Evolutionary conservation across 305 asterid genomes (phyloP).

Genomic region (Fraxinus ornus): DNA sequence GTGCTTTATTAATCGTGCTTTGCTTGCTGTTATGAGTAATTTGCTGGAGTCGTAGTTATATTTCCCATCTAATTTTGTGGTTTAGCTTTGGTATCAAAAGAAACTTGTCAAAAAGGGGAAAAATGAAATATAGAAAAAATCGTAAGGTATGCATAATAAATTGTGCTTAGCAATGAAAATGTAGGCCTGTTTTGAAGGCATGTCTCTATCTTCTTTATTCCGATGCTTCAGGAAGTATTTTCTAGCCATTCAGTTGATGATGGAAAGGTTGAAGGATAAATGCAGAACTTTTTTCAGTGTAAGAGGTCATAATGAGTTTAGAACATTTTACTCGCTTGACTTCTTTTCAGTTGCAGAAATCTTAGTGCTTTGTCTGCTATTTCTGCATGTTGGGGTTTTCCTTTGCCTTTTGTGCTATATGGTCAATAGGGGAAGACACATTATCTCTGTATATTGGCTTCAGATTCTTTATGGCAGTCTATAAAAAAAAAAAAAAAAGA

Average conservation of each 20-base stretch:
- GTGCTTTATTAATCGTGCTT: conserved; percentile 26
- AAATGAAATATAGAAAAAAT: conserved; percentile 3
- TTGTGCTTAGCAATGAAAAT: conserved; percentile 38
- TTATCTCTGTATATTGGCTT: neutral
- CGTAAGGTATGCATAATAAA: conserved; percentile 28
- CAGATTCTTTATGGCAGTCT: neutral
- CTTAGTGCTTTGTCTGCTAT: conserved; percentile 7
- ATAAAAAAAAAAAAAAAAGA: neutral
- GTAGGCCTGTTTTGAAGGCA: conserved; percentile 38
- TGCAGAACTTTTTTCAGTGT: conserved; percentile 40
- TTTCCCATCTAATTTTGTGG: conserved; percentile 23
- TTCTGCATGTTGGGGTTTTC: conserved; percentile 11
- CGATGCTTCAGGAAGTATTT: conserved; percentile 34
- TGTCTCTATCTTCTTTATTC: conserved; percentile 34
- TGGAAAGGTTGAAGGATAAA: conserved; percentile 46
- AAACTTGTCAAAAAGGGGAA: neutral
- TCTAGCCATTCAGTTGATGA: conserved; percentile 30
- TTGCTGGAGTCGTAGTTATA: conserved; percentile 20
- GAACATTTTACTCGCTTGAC: neutral
- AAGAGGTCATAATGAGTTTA: conserved; percentile 38
- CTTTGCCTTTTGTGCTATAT: conserved; percentile 5
- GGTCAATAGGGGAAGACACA: neutral
- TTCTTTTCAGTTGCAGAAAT: conserved; percentile 10
- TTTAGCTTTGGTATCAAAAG: conserved; percentile 28
- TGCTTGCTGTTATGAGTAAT: conserved; percentile 26